These are phyloP conservation scores for Zygnema circumcarinatum DNA, from an alignment of 139 green algal species.

Conservation along the genomic window DNA sequence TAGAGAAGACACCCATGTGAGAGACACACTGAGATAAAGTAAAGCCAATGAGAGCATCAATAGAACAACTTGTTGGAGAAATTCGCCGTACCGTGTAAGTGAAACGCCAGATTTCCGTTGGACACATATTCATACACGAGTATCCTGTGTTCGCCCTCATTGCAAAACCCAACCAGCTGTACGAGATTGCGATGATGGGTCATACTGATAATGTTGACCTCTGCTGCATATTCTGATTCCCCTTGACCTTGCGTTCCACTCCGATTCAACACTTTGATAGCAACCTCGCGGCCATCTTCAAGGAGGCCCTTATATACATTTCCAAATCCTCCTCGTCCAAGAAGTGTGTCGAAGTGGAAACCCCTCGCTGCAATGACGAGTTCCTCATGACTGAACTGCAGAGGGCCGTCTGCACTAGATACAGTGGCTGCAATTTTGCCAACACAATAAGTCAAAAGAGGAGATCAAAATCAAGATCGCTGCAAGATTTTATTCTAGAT, in stretches of 20 bases:
- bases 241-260: conserved; percentile 27
- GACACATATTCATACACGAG: conserved; percentile 63
- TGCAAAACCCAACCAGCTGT: conserved; percentile 57
- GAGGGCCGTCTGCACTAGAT: conserved; percentile 3
- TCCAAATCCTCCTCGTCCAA: conserved; percentile 32
- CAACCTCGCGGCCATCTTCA: not conserved
- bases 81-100: conserved; percentile 45
- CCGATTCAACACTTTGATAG: conserved; percentile 45
- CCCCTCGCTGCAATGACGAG: not conserved
- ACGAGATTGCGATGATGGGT: conserved; percentile 53
- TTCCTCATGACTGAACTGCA: conserved; percentile 9
- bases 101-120: conserved; percentile 43
- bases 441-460: too few species aligned
- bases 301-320: conserved; percentile 16
- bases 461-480: too few species aligned
- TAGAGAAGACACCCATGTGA: too few species aligned
- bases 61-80: not conserved
- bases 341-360: not conserved
- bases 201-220: conserved; percentile 54
- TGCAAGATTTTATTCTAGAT: too few species aligned
- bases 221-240: conserved; percentile 51
- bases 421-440: not conserved
- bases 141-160: conserved; percentile 48
- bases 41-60: too few species aligned
- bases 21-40: too few species aligned